Conservation (phyloP, 164 flowering plant genomes). For the Piper longum region DNA sequence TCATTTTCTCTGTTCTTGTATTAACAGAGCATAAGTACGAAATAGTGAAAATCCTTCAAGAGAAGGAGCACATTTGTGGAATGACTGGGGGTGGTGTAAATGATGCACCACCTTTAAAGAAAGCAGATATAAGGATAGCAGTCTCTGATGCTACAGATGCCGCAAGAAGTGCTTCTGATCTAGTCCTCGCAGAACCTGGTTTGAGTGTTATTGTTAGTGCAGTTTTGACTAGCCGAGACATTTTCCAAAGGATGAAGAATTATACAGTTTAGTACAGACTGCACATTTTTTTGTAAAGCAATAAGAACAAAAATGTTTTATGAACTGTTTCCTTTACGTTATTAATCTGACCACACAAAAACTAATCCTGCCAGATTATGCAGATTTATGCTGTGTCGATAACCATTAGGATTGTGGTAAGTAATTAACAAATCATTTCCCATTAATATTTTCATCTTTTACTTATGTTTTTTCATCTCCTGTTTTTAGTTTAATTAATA, state of each 20-base stretch:
- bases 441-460: neutral
- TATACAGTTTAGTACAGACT: constrained; percentile 38
- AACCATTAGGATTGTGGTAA: constrained; percentile 87
- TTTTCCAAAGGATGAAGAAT: constrained; percentile 89
- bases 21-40: constrained; percentile 78
- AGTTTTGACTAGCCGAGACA: constrained; percentile 81
- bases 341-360: neutral
- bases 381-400: constrained; percentile 95
- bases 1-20: constrained; percentile 3
- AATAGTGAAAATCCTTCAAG: constrained; percentile 79
- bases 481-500: too few species aligned
- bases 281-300: neutral
- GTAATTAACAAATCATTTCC: constrained; percentile 7
- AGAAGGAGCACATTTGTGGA: constrained; percentile 75
- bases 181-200: constrained; percentile 85
- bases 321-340: too few species aligned
- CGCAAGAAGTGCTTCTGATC: constrained; percentile 80
- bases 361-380: constrained; percentile 12
- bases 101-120: constrained; percentile 89
- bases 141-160: constrained; percentile 89
- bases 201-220: constrained; percentile 80
- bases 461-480: too few species aligned
- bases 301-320: too few species aligned
- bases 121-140: constrained; percentile 89
- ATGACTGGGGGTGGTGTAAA: constrained; percentile 97